These are phyloP conservation scores for Amaranthus cruentus DNA, from an alignment of 148 eudicot genomes.

Conservation along the genomic window DNA sequence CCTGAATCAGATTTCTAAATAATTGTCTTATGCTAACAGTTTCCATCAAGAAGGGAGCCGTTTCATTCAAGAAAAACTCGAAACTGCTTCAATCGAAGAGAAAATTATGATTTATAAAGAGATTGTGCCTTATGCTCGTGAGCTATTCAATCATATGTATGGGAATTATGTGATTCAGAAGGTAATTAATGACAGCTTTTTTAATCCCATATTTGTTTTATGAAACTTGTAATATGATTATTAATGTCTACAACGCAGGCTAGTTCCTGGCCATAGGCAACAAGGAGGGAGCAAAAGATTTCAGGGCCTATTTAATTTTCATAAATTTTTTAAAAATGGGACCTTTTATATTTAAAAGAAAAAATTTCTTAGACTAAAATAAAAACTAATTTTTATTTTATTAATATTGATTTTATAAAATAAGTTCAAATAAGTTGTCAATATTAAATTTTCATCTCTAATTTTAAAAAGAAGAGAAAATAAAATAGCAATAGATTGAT, in stretches of 20 bases:
- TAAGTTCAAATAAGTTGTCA: too few species aligned
- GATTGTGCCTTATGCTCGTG: conserved; percentile 77
- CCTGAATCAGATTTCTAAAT: conserved; percentile 4
- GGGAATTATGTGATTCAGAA: conserved; percentile 98
- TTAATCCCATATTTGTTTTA: background rate
- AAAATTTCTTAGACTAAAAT: too few species aligned
- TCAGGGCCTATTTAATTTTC: too few species aligned
- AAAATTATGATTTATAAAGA: conserved; percentile 89
- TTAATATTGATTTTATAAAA: too few species aligned
- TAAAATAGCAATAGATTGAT: too few species aligned
- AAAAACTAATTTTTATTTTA: too few species aligned
- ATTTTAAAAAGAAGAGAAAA: too few species aligned
- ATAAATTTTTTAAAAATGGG: too few species aligned
- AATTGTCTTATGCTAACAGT: conserved; percentile 38
- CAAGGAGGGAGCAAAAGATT: too few species aligned
- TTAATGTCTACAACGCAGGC: background rate
- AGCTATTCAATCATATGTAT: conserved; percentile 92
- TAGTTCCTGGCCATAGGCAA: too few species aligned
- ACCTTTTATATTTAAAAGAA: too few species aligned
- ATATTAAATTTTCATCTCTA: too few species aligned
- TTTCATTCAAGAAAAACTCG: conserved; percentile 96
- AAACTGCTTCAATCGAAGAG: conserved; percentile 86
- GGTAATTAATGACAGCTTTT: conserved; percentile 44
- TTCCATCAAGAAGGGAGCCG: conserved; percentile 99
- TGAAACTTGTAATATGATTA: background rate